phyloP scores from a whole-genome alignment of 1,284 basidiomycete species.

The Leccinum pachyderme region DNA sequence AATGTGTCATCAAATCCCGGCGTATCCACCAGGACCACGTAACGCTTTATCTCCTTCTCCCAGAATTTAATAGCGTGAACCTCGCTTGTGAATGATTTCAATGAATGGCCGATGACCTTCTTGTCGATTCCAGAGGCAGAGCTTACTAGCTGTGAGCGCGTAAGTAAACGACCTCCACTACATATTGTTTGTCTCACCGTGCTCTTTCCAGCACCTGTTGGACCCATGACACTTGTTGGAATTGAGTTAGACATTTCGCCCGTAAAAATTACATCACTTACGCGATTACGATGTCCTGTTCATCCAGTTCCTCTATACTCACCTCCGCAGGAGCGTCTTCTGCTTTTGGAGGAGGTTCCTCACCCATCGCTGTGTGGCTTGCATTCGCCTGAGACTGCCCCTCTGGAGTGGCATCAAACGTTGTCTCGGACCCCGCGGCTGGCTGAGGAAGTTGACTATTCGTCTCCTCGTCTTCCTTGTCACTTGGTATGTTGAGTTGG shows the following conservation, averaged over 20 bases:
- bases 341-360: too few species aligned
- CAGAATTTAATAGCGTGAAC: constrained; percentile 11
- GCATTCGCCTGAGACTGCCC: too few species aligned
- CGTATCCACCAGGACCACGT: constrained; percentile 14
- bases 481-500: too few species aligned
- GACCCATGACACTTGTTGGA: constrained; percentile 17
- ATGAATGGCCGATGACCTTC: constrained; percentile 9
- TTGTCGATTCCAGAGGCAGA: constrained; percentile 11
- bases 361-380: too few species aligned
- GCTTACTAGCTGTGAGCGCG: constrained; percentile 23
- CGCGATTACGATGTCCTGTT: constrained; percentile 12
- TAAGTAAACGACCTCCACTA: neutral
- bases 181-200: constrained; percentile 5
- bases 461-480: too few species aligned
- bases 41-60: neutral
- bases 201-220: constrained; percentile 8
- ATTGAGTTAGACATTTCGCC: neutral
- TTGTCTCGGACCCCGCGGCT: too few species aligned
- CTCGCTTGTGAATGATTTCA: constrained; percentile 15
- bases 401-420: too few species aligned
- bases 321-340: neutral
- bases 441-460: too few species aligned
- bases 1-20: constrained; percentile 12
- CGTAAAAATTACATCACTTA: neutral
- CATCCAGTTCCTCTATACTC: neutral